phyloP scores from a whole-genome alignment of 2,329 filamentous ascomycete genomes.

The Fusarium sp. region DNA sequence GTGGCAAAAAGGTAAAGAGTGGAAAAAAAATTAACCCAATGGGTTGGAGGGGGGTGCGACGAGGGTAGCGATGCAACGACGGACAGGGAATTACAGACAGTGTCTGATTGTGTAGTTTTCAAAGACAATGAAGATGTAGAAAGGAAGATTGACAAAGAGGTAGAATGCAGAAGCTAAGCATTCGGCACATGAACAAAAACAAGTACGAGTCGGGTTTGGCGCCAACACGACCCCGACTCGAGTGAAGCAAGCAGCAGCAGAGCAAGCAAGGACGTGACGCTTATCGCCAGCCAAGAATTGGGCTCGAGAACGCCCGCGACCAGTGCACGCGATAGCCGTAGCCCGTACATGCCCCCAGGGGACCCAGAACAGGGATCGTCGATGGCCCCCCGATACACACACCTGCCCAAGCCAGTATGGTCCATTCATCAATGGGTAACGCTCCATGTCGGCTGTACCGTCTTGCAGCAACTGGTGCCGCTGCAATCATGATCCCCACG shows the following conservation, averaged over 20 bases:
- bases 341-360: neutral
- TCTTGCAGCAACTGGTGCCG: too few relatives aligned
- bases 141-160: neutral
- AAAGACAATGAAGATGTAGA: neutral
- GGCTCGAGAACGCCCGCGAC: conserved; percentile 21
- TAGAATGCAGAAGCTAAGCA: conserved; percentile 1
- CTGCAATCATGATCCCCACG: conserved; percentile 9
- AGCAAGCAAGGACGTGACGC: conserved; percentile 34
- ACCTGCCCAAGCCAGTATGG: conserved; percentile 19
- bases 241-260: neutral
- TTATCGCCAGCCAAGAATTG: conserved; percentile 37
- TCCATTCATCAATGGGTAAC: conserved; percentile 15
- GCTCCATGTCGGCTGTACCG: conserved; percentile 2
- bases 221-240: neutral
- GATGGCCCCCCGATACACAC: conserved; percentile 25
- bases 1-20: conserved; percentile 24
- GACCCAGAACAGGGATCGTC: conserved; percentile 21
- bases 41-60: conserved; percentile 25
- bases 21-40: conserved; percentile 18
- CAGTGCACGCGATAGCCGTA: conserved; percentile 37
- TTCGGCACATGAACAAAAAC: conserved; percentile 33
- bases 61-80: conserved; percentile 19
- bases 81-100: conserved; percentile 23
- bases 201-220: conserved; percentile 30
- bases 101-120: neutral